These are phyloP conservation scores for Pythium coloratum DNA, from an alignment of 352 stramenopile genomes.

Conservation along the genomic window DNA sequence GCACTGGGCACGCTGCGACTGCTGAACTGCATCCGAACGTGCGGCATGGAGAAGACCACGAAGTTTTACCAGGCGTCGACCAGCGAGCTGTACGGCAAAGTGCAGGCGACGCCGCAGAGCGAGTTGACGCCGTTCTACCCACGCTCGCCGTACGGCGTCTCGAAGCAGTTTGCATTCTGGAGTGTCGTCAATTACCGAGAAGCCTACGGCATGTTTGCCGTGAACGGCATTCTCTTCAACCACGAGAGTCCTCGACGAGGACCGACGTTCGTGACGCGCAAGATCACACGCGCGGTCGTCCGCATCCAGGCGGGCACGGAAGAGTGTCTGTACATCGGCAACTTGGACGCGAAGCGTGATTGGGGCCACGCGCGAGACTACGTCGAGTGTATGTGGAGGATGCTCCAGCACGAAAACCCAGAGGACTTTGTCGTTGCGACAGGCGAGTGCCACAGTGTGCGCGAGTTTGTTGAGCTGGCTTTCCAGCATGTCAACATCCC, in stretches of 20 bases:
- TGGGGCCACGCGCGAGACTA: constrained; percentile 99
- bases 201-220: constrained; percentile 93
- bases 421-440: constrained; percentile 90
- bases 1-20: constrained; percentile 95
- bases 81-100: constrained; percentile 98
- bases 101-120: constrained; percentile 95
- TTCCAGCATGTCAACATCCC: constrained; percentile 89
- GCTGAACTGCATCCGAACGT: constrained; percentile 96
- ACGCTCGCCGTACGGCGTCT: constrained; percentile 96
- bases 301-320: constrained; percentile 91
- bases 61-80: constrained; percentile 98
- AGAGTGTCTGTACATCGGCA: constrained; percentile 96
- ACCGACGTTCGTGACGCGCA: constrained; percentile 98
- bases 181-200: constrained; percentile 99
- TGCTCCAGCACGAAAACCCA: constrained; percentile 90
- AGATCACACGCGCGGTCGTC: constrained; percentile 96
- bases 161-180: constrained; percentile 99
- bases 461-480: constrained; percentile 97
- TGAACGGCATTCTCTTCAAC: constrained; percentile 99
- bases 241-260: constrained; percentile 98
- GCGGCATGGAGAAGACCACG: constrained; percentile 69
- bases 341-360: constrained; percentile 97
- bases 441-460: constrained; percentile 97
- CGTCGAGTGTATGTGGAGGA: constrained; percentile 99
- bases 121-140: constrained; percentile 98